phyloP scores from a whole-genome alignment of 768 basidiomycete genomes.

The Boletus rubroflammeus region DNA sequence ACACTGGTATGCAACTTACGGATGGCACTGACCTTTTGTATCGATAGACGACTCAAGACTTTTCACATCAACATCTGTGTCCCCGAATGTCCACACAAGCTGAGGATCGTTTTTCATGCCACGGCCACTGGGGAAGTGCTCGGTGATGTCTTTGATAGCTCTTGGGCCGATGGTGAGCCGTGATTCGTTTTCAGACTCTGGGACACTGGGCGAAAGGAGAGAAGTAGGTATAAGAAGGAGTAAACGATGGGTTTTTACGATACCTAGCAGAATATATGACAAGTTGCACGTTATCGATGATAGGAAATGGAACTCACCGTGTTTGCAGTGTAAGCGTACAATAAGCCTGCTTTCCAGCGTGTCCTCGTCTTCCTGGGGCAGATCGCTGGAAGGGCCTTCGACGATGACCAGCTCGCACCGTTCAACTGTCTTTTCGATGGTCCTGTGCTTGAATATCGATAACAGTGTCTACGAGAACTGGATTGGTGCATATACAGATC shows the following conservation, averaged over 20 bases:
- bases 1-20: neutral
- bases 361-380: slow-evolving; percentile 42
- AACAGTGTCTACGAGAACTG: slow-evolving; percentile 51
- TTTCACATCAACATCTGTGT: slow-evolving; percentile 63
- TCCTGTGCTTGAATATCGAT: slow-evolving; percentile 69
- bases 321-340: slow-evolving; percentile 76
- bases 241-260: slow-evolving; percentile 78
- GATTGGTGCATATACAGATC: neutral
- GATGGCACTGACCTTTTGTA: slow-evolving; percentile 46
- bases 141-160: slow-evolving; percentile 71
- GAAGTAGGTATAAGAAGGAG: slow-evolving; percentile 55
- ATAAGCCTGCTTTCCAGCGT: slow-evolving; percentile 69
- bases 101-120: slow-evolving; percentile 70
- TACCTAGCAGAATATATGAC: slow-evolving; percentile 43
- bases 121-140: slow-evolving; percentile 70
- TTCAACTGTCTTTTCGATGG: slow-evolving; percentile 74
- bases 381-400: slow-evolving; percentile 43
- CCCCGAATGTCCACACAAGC: slow-evolving; percentile 75
- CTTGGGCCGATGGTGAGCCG: slow-evolving; percentile 68
- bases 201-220: slow-evolving; percentile 63
- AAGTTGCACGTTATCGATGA: neutral
- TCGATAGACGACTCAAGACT: slow-evolving; percentile 67
- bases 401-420: slow-evolving; percentile 70
- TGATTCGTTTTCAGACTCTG: slow-evolving; percentile 56
- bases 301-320: slow-evolving; percentile 46